These are phyloP conservation scores for Cytidiella melzeri DNA, from an alignment of 768 basidiomycete genomes.

Conservation along the genomic window DNA sequence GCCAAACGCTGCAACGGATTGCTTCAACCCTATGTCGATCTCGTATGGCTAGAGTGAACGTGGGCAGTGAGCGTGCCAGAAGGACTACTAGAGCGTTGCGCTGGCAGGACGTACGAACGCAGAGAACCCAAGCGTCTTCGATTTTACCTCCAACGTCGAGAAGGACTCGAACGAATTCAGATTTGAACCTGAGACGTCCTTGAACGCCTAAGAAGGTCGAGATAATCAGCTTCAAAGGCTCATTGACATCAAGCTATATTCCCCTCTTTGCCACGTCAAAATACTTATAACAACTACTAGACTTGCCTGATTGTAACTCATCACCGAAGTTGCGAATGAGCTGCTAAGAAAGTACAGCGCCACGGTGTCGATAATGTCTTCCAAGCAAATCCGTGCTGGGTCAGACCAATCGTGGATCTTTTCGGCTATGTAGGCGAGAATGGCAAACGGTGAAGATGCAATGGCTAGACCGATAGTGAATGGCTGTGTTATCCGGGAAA, in stretches of 20 bases:
- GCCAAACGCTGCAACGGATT: not conserved
- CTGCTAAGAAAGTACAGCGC: constrained; percentile 23
- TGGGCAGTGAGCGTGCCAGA: not conserved
- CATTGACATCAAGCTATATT: no score
- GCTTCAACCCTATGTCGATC: not conserved
- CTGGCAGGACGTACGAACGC: not conserved
- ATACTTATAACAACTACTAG: not conserved
- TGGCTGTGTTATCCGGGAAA: constrained; percentile 11
- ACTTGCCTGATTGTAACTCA: not conserved
- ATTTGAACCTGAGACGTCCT: not conserved
- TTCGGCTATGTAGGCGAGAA: constrained; percentile 22
- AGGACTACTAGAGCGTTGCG: not conserved
- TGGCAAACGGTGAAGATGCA: constrained; percentile 22
- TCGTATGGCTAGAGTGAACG: not conserved
- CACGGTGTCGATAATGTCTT: constrained; percentile 18
- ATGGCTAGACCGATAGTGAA: constrained; percentile 23
- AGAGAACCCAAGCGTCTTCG: not conserved
- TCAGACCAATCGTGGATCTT: constrained; percentile 14
- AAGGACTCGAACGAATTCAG: not conserved
- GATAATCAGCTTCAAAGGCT: no score
- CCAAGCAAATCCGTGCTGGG: not conserved
- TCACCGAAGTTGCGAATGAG: constrained; percentile 16
- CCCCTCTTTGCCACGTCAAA: not conserved
- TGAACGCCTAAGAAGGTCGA: not conserved
- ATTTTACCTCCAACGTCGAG: not conserved